Conservation (phyloP, 352 stramenopile species). For the Peronospora belbahrii region DNA sequence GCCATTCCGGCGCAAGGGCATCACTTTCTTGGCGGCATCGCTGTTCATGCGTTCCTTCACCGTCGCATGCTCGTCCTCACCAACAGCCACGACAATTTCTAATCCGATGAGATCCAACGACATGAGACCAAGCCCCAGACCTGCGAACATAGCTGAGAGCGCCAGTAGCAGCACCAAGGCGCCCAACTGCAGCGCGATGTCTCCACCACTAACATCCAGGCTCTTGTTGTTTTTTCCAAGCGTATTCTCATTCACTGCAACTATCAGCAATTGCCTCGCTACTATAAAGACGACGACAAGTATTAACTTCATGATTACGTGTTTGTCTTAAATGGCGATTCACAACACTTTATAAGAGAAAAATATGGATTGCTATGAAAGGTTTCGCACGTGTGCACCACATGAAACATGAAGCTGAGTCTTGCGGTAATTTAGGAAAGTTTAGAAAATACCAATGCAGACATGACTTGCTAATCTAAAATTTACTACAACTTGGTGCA, state of each 20-base stretch:
- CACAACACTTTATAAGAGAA: neutral
- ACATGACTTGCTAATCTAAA: neutral
- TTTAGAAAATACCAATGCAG: conserved; percentile 7
- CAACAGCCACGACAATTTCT: conserved; percentile 91
- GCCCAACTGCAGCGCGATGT: conserved; percentile 40
- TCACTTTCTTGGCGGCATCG: conserved; percentile 62
- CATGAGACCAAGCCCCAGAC: conserved; percentile 95
- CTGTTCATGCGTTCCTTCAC: conserved; percentile 54
- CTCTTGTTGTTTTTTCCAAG: conserved; percentile 1
- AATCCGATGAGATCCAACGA: conserved; percentile 95
- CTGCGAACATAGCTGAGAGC: conserved; percentile 90
- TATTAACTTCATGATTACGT: neutral
- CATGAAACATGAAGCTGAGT: neutral
- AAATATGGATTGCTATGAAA: neutral
- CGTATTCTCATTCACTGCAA: conserved; percentile 2
- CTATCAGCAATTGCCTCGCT: conserved; percentile 1
- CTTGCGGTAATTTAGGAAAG: conserved; percentile 5
- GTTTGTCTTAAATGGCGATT: neutral
- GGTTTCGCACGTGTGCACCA: conserved; percentile 2
- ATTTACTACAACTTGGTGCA: neutral
- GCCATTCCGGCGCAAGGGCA: conserved; percentile 88
- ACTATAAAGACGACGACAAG: conserved; percentile 1
- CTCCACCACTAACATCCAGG: conserved; percentile 5
- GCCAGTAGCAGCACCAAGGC: conserved; percentile 50
- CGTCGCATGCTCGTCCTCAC: conserved; percentile 79